Conservation (phyloP, 2,329 filamentous ascomycete species). For the Fusarium sp. region DNA sequence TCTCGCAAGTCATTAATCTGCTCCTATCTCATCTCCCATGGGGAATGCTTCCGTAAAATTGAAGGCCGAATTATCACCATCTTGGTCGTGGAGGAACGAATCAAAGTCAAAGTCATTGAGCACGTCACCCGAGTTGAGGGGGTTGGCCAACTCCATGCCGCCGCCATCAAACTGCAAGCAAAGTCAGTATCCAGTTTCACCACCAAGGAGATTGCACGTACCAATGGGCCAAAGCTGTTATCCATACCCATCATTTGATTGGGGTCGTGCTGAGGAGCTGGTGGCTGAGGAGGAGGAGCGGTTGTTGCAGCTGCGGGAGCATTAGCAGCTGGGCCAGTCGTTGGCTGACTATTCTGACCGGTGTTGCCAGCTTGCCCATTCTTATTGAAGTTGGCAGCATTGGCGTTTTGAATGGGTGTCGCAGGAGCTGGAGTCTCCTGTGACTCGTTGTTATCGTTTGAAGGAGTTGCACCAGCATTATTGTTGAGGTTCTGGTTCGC, state of each 20-base stretch:
- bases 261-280: slow-evolving; percentile 29
- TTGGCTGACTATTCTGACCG: slow-evolving; percentile 46
- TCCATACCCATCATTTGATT: slow-evolving; percentile 58
- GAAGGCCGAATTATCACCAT: slow-evolving; percentile 59
- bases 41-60: slow-evolving; percentile 63
- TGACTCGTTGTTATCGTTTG: slow-evolving; percentile 64
- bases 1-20: slow-evolving; percentile 55
- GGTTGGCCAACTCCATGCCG: slow-evolving; percentile 64
- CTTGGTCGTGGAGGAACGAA: slow-evolving; percentile 70
- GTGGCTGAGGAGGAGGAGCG: slow-evolving; percentile 40
- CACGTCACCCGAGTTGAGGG: slow-evolving; percentile 63
- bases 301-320: slow-evolving; percentile 46
- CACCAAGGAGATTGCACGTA: slow-evolving; percentile 46
- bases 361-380: slow-evolving; percentile 41
- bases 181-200: slow-evolving; percentile 6
- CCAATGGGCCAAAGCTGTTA: slow-evolving; percentile 51
- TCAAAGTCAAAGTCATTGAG: slow-evolving; percentile 75
- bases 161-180: slow-evolving; percentile 49
- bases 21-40: slow-evolving; percentile 67
- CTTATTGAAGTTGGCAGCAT: slow-evolving; percentile 54
- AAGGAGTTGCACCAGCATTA: slow-evolving; percentile 62
- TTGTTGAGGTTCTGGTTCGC: slow-evolving; percentile 63
- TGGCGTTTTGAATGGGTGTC: slow-evolving; percentile 64
- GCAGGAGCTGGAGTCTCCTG: slow-evolving; percentile 68
- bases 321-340: slow-evolving; percentile 40